Percentiles rank a stretch among this genome's conserved stretches.
Conservation (phyloP, 2,329 filamentous ascomycete genomes). For the Aspergillus sp. region DNA sequence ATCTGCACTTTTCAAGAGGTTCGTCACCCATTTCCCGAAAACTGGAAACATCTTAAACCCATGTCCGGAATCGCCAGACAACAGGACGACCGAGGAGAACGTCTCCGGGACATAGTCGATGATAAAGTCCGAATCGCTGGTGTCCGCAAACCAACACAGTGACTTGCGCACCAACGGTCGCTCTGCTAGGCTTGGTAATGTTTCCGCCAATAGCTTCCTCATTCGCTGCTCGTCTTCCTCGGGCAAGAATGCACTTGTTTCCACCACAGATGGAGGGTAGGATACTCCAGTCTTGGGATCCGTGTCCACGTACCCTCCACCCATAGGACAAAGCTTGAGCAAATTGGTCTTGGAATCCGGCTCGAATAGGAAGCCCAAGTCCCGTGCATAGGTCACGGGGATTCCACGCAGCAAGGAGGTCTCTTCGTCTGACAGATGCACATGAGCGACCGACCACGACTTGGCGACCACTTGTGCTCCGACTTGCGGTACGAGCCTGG, state of each 20-base stretch:
- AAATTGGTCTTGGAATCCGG: conserved; percentile 58
- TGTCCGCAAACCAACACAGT: conserved; percentile 65
- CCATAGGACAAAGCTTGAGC: conserved; percentile 60
- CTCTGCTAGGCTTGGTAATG: conserved; percentile 52
- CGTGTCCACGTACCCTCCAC: conserved; percentile 55
- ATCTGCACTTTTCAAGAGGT: conserved; percentile 43
- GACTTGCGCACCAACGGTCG: conserved; percentile 56
- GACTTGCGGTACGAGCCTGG: conserved; percentile 49
- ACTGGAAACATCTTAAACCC: conserved; percentile 63
- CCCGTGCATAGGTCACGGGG: conserved; percentile 59
- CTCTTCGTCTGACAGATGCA: conserved; percentile 56
- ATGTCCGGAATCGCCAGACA: conserved; percentile 60
- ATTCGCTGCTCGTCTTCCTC: conserved; percentile 52
- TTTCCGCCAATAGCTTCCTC: conserved; percentile 50
- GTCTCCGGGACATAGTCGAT: conserved; percentile 57
- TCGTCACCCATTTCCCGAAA: conserved; percentile 54
- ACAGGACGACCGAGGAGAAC: conserved; percentile 46
- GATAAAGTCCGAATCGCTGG: conserved; percentile 58
- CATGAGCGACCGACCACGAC: conserved; percentile 59
- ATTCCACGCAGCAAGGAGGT: conserved; percentile 54
- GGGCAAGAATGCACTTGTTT: conserved; percentile 49
- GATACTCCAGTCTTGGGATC: conserved; percentile 43
- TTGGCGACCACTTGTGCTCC: conserved; percentile 54
- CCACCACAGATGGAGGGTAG: conserved; percentile 38
- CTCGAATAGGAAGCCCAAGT: conserved; percentile 65